These are phyloP conservation scores for Polygonum aviculare DNA, from an alignment of 148 eudicot genomes.

Conservation along the genomic window DNA sequence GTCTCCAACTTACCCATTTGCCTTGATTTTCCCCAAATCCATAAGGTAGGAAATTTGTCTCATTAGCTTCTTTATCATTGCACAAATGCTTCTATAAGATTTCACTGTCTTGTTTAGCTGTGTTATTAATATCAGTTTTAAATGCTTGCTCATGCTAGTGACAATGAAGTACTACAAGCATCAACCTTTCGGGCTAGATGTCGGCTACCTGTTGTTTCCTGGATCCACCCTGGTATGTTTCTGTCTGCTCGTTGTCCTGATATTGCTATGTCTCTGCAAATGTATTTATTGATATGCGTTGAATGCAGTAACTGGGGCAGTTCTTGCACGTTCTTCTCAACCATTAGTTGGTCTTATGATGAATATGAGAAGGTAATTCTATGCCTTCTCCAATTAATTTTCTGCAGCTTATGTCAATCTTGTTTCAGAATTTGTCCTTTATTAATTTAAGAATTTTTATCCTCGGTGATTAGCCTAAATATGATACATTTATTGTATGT, in stretches of 20 bases:
- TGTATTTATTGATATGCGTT: neutral
- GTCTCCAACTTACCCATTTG: constrained; percentile 89
- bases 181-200: constrained; percentile 82
- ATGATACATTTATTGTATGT: neutral
- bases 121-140: constrained; percentile 7
- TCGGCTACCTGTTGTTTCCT: constrained; percentile 81
- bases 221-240: constrained; percentile 73
- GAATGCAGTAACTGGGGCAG: constrained; percentile 73
- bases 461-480: neutral
- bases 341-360: constrained; percentile 98
- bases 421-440: neutral
- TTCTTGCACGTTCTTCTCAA: constrained; percentile 96
- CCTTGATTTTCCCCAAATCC: constrained; percentile 78
- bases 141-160: constrained; percentile 45
- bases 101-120: neutral
- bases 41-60: constrained; percentile 46
- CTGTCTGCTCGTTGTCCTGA: neutral
- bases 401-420: neutral
- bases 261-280: neutral
- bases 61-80: neutral
- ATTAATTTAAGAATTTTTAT: neutral
- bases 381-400: neutral
- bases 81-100: neutral
- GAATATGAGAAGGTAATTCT: constrained; percentile 89
- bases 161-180: constrained; percentile 82